A percentile compares a stretch with the other conserved stretches of the same genome.
These are phyloP conservation scores for Mycena citricolor DNA, from an alignment of 1,284 basidiomycete species.

Conservation along the genomic window DNA sequence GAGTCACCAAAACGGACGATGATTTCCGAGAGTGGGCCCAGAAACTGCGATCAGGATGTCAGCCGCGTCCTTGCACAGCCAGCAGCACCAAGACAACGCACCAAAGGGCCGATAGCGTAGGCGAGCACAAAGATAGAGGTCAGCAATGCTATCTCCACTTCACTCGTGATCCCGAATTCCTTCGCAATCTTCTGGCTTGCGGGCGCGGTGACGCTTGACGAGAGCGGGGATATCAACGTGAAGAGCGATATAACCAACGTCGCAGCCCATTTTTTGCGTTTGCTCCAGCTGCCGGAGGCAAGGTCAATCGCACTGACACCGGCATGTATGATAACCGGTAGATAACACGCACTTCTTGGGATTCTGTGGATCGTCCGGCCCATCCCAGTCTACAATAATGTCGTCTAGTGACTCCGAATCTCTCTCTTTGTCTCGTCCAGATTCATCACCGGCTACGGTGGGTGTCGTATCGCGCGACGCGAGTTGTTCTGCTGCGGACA, in stretches of 20 bases:
- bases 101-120: slow-evolving; percentile 42
- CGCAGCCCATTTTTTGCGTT: slow-evolving; percentile 59
- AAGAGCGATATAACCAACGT: slow-evolving; percentile 62
- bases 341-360: slow-evolving; percentile 50
- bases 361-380: slow-evolving; percentile 56
- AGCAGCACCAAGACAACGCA: background rate
- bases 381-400: slow-evolving; percentile 54
- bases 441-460: slow-evolving; percentile 8
- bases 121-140: slow-evolving; percentile 71
- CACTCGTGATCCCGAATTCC: slow-evolving; percentile 56
- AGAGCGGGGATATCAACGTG: slow-evolving; percentile 65
- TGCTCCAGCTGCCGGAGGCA: slow-evolving; percentile 53
- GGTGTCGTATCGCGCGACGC: background rate
- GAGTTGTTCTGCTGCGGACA: background rate
- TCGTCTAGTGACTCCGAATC: no score
- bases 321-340: background rate
- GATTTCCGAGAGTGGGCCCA: slow-evolving; percentile 40
- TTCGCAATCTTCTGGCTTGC: slow-evolving; percentile 52
- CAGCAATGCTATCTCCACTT: slow-evolving; percentile 54
- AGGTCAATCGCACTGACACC: no score
- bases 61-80: slow-evolving; percentile 37
- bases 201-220: slow-evolving; percentile 75
- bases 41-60: slow-evolving; percentile 36
- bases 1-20: slow-evolving; percentile 2
- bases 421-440: no score